Base-by-base conservation (phyloP, 805 yeast species). In the Lipomyces mesembrius region DNA sequence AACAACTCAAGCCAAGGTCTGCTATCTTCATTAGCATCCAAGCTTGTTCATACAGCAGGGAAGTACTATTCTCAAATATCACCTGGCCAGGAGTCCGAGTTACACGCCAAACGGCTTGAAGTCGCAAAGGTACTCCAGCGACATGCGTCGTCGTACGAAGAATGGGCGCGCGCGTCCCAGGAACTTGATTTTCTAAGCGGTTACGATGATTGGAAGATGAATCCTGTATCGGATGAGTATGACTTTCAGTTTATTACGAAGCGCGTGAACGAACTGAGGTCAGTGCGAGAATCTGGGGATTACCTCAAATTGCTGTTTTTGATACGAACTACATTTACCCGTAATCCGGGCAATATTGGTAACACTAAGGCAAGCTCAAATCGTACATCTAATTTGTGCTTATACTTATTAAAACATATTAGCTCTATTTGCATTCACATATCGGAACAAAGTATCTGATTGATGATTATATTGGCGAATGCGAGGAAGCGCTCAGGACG, bases 281-380 rank as follows among this genome's bases (percentile, higher is more conserved):
- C 77, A 1, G 91, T 93, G 0, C 81, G 98, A 43, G 53, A 76
- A 20, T 74, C 79, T 17, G 82, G 84, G 34, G 90, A 95, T 74
- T 84, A 84, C 72, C 80, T 85, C 64, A 81, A 83, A 55, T 77
- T 94, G 43, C 77, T 94, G 14, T 92, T 90, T 73, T 79, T 91
- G 14, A 87, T 95, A 2, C 79, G 98, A 66, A 94, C 97, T 0
- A 86, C 90, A 29, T 90, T 97, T 90, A 84, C 85, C 1, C 81
- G 99, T 69, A 91, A 92, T 74, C 77, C 92, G 62, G 98, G 96
- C 0, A 90, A 91, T 72, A 90, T 92, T 82, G 96, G 96, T 0
- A 89, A 92, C 76, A 84, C 88, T 22, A 85, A 87, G 60, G 70
- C 64, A 49, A 25, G 61, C 49, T 17, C 22, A 17, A 11, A 7